Percentiles rank a stretch among this genome's conserved stretches.
phyloP scores from a whole-genome alignment of 1,284 basidiomycete genomes.

The Ustilago bromivora region DNA sequence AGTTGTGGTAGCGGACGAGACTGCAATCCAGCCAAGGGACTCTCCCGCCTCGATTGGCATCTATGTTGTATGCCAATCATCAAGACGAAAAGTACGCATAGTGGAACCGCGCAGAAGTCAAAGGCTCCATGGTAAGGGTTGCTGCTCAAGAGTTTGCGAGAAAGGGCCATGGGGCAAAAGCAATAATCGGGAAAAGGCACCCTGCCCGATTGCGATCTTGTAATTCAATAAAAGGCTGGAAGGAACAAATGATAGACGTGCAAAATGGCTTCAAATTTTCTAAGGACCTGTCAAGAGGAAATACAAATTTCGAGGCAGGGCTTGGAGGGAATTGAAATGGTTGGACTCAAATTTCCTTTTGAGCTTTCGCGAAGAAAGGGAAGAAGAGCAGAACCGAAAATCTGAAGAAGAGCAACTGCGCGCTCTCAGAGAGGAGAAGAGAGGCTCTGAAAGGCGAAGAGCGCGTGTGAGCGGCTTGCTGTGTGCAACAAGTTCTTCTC shows the following conservation, averaged over 20 bases:
- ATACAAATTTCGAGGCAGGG: constrained; percentile 10
- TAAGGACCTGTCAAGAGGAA: background rate
- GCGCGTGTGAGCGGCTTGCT: constrained; percentile 11
- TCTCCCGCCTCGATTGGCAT: too few species aligned
- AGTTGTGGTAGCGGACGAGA: constrained; percentile 16
- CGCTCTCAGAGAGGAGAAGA: constrained; percentile 3
- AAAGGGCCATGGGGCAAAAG: background rate
- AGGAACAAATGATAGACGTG: constrained; percentile 3
- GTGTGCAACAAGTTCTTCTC: constrained; percentile 15
- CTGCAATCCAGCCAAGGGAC: background rate
- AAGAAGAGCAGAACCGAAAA: constrained; percentile 18
- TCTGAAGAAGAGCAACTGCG: constrained; percentile 10
- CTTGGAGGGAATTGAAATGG: constrained; percentile 5
- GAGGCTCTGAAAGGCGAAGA: background rate
- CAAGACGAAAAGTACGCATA: too few species aligned
- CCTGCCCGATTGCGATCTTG: background rate
- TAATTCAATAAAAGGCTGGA: background rate
- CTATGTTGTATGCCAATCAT: too few species aligned
- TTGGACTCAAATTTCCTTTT: background rate
- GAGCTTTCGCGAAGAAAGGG: constrained; percentile 26
- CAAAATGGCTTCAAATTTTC: constrained; percentile 12
- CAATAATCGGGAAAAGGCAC: background rate
- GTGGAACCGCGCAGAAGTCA: too few species aligned
- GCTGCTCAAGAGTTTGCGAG: too few species aligned
- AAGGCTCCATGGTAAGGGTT: too few species aligned